Conservation (phyloP, 208 protist genomes). For the Leishmania aethiopica region DNA sequence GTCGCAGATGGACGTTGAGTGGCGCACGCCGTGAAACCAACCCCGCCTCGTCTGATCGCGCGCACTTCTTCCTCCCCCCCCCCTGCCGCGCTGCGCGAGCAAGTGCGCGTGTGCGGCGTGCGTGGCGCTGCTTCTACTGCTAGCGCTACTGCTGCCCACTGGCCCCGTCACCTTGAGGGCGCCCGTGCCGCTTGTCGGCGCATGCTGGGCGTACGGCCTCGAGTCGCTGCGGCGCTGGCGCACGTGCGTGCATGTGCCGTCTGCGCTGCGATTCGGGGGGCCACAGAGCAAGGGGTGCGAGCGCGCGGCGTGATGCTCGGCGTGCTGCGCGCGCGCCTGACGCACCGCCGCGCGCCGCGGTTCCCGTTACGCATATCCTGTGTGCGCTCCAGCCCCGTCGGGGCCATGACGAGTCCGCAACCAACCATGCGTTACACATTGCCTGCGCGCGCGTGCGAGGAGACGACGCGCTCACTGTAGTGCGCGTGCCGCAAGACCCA, state of each 20-base stretch:
- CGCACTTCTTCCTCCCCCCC: neutral
- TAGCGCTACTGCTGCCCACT: constrained; percentile 9
- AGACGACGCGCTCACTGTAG: constrained; percentile 17
- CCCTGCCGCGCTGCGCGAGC: neutral
- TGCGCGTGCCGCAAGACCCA: constrained; percentile 26
- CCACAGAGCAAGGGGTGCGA: constrained; percentile 28
- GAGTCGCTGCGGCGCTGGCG: constrained; percentile 14
- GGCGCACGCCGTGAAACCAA: constrained; percentile 7
- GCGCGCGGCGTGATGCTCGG: constrained; percentile 22
- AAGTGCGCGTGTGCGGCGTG: neutral
- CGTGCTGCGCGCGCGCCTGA: constrained; percentile 18
- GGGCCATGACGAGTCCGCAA: constrained; percentile 33
- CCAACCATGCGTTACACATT: constrained; percentile 28
- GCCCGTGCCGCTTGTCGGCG: constrained; percentile 21
- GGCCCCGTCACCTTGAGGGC: constrained; percentile 24
- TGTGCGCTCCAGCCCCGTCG: constrained; percentile 33
- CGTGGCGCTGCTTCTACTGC: neutral
- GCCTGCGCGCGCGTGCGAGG: neutral
- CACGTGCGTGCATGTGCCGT: constrained; percentile 11
- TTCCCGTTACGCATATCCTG: constrained; percentile 34
- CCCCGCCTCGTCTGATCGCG: constrained; percentile 8
- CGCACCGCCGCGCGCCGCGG: constrained; percentile 20
- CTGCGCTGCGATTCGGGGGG: constrained; percentile 13
- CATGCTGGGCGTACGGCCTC: constrained; percentile 27
- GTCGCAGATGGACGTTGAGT: neutral